Evolutionary conservation across 345 rosid genomes (phyloP).

Genomic region (Dipteronia sinensis): DNA sequence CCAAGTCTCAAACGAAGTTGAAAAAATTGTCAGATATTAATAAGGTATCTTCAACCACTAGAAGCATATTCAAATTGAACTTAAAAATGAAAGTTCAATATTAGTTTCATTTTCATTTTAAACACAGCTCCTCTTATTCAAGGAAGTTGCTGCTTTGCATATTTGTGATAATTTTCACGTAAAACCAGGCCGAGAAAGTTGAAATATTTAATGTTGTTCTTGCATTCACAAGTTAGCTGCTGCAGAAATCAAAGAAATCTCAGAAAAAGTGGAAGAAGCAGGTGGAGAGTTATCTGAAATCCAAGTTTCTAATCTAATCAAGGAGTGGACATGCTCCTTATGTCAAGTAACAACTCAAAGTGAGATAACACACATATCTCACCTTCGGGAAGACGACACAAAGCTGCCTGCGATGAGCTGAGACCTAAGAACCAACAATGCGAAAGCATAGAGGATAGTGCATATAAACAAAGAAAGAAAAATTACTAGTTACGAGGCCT

Average conservation of each 20-base stretch:
- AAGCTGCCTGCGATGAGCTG: constrained; percentile 15
- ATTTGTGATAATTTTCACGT: too few species aligned
- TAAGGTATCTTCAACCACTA: too few species aligned
- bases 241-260: constrained; percentile 3
- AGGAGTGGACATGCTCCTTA: constrained; percentile 34
- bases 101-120: too few species aligned
- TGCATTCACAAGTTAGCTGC: neutral
- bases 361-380: constrained; percentile 19
- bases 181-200: too few species aligned
- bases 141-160: too few species aligned
- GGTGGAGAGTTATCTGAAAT: constrained; percentile 6
- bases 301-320: constrained; percentile 8
- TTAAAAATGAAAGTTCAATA: too few species aligned
- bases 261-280: neutral
- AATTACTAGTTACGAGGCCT: neutral
- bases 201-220: neutral
- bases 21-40: too few species aligned
- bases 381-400: constrained; percentile 34
- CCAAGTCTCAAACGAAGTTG: too few species aligned
- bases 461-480: neutral
- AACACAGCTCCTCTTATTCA: too few species aligned
- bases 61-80: too few species aligned
- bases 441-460: neutral
- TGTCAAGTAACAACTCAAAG: constrained; percentile 26
- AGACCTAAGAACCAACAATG: constrained; percentile 22